Base-by-base conservation (phyloP, 1,284 basidiomycete species). In the Cystobasidium sp. region DNA sequence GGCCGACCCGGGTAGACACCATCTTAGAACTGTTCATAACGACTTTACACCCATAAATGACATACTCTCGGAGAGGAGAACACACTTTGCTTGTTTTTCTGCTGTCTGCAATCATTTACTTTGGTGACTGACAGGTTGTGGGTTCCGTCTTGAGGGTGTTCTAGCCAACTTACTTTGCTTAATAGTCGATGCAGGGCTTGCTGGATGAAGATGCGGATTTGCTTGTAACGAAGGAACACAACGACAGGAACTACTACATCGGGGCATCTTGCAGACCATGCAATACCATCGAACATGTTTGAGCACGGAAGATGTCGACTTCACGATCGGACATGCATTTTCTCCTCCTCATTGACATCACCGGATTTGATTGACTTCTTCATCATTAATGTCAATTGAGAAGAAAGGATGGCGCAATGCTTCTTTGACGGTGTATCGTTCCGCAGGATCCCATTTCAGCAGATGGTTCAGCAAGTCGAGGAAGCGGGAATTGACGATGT, bases 361-460 rank as follows among this genome's bases (percentile, higher is more conserved):
- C 64, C 64, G 64, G 24, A 43, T 39, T 37, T 71, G 62, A 52
- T 61, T 73, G 31, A 61, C 43, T 44, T 73, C 75, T 52, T 75
- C 73, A 51, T 76, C 75, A n/a, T 75, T 51, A 37, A 76, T 74
- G 24, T 72, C 56, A 61, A 76, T 61, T 9, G 72, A 65, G 49
- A 96, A 92, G 83, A 94, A 97, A 6, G 90, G 90, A 81, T 97
- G 94, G 72, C 87, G 86, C 72, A 97, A 87, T 22, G 95, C 95
- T 58, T 94, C 89, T 80, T 88, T 87, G 56, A 97, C 94, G 20
- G 89, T 90, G 78, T 94, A 89, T 78, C 94, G 89, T 78, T 92
- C 88, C 1, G 87, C 86, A 46, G 94, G 94, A 83, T 99, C 96
- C 83, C 96, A 99, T 74, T 90, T 90, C 59, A 99, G 87, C 75